Conservation (phyloP, 305 asterid species). For the Fraxinus baroniana region DNA sequence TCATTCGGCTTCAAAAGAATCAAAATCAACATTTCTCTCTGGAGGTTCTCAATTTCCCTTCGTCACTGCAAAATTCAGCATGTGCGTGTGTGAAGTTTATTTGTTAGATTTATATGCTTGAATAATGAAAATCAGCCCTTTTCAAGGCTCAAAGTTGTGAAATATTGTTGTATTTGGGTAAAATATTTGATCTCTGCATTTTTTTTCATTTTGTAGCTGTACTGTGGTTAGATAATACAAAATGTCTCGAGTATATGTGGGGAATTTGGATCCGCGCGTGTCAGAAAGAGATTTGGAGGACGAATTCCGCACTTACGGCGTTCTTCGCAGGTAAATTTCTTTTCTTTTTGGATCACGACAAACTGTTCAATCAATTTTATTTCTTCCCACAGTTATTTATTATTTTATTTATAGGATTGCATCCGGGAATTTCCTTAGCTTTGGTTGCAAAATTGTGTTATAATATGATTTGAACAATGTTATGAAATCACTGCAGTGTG, state of each 20-base stretch:
- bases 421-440: background rate
- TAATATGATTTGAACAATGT: background rate
- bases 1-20: background rate
- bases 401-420: background rate
- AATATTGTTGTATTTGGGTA: background rate
- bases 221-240: background rate
- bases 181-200: background rate
- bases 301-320: slow-evolving; percentile 54
- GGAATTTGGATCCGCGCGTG: slow-evolving; percentile 53
- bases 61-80: background rate
- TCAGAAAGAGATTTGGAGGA: slow-evolving; percentile 56
- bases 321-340: slow-evolving; percentile 36
- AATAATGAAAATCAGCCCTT: background rate
- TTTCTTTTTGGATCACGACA: background rate
- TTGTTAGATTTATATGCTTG: background rate
- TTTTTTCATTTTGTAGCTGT: background rate
- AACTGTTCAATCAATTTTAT: background rate
- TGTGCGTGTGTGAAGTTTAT: background rate
- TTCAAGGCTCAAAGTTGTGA: background rate
- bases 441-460: background rate
- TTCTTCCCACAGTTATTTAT: background rate
- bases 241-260: slow-evolving; percentile 56
- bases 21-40: background rate
- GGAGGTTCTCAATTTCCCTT: background rate
- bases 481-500: slow-evolving; percentile 29